These are phyloP conservation scores for Colletotrichum aenigma DNA, from an alignment of 2,329 filamentous ascomycete genomes.

Conservation along the genomic window DNA sequence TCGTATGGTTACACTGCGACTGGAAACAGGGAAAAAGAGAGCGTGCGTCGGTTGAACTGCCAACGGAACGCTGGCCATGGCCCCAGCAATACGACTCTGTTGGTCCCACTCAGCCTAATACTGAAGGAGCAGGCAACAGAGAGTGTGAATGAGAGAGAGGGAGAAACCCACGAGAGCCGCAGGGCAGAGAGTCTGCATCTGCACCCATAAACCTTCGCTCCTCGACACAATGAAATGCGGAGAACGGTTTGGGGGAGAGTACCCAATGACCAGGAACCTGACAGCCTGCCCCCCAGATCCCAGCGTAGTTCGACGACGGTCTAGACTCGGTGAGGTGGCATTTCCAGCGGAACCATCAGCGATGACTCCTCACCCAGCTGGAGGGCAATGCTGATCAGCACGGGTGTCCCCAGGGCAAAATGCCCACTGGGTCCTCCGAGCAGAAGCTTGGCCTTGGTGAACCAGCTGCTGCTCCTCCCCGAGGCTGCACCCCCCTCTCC, in stretches of 20 bases:
- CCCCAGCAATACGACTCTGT: background rate
- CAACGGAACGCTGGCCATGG: background rate
- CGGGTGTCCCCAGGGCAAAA: background rate
- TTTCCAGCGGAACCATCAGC: background rate
- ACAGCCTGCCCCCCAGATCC: background rate
- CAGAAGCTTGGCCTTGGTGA: background rate
- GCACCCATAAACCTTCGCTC: background rate
- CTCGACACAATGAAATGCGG: background rate
- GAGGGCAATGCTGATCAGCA: background rate
- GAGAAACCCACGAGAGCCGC: background rate
- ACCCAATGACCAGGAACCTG: background rate
- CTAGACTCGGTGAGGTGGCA: constrained; percentile 9
- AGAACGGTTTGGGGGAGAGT: background rate
- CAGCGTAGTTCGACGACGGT: background rate
- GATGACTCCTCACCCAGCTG: background rate
- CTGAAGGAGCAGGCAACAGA: background rate
- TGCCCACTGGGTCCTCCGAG: background rate
- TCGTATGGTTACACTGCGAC: background rate
- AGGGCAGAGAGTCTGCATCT: background rate
- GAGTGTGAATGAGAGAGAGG: background rate
- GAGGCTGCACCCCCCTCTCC: background rate
- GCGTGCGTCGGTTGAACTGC: background rate
- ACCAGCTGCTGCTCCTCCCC: background rate
- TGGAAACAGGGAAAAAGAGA: background rate
- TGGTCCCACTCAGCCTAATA: background rate